Percentiles rank a stretch among this genome's conserved stretches.
phyloP scores from a whole-genome alignment of 2,329 filamentous ascomycete genomes.

The Colletotrichum musicola region DNA sequence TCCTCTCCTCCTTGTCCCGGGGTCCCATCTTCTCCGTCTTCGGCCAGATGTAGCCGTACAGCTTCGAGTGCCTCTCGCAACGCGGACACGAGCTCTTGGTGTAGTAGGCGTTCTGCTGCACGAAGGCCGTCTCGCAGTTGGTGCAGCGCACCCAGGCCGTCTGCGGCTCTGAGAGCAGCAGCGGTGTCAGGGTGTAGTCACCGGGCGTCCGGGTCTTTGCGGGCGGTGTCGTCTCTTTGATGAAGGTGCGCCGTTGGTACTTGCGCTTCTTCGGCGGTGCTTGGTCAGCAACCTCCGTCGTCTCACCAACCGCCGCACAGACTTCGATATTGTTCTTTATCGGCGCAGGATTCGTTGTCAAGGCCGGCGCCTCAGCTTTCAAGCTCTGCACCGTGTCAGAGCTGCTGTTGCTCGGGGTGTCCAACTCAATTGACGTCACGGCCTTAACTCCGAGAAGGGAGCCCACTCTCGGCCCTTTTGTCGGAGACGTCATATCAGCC shows the following conservation, averaged over 20 bases:
- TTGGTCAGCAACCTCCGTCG: conserved; percentile 24
- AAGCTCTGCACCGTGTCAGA: conserved; percentile 24
- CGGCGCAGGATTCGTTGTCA: conserved; percentile 30
- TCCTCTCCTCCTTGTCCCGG: conserved; percentile 76
- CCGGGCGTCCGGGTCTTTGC: conserved; percentile 69
- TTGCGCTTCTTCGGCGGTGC: conserved; percentile 49
- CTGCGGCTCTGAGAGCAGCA: conserved; percentile 79
- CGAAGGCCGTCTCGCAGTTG: conserved; percentile 84
- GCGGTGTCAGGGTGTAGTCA: conserved; percentile 85
- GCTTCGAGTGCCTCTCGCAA: conserved; percentile 94
- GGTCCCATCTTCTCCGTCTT: conserved; percentile 88
- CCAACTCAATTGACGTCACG: conserved; percentile 30
- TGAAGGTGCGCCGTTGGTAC: conserved; percentile 49
- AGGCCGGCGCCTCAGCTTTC: conserved; percentile 23
- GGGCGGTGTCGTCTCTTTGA: conserved; percentile 50
- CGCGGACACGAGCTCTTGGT: conserved; percentile 89
- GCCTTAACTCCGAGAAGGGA: neutral
- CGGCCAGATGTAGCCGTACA: conserved; percentile 96
- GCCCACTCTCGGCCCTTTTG: conserved; percentile 8
- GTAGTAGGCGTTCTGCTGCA: conserved; percentile 89
- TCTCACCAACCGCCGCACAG: conserved; percentile 36
- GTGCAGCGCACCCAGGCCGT: conserved; percentile 92
- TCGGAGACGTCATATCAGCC: conserved; percentile 1
- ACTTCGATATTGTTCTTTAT: conserved; percentile 22
- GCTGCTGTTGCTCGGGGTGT: conserved; percentile 13